phyloP scores from a whole-genome alignment of 495 filamentous ascomycete species.

The Aspergillus coremiiformis region DNA sequence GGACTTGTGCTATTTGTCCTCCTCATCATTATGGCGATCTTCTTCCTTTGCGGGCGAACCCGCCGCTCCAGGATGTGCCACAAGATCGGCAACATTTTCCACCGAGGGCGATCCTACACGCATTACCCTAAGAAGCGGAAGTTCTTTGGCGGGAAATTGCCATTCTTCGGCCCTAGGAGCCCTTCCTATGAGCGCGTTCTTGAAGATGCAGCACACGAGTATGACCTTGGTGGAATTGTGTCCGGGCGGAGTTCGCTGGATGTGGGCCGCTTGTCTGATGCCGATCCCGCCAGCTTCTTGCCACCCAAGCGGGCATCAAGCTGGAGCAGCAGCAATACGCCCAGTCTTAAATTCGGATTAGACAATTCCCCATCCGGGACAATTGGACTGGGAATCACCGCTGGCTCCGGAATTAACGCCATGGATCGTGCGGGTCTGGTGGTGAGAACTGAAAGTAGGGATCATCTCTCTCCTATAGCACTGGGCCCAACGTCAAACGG shows the following conservation, averaged over 20 bases:
- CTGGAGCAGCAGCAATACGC: constrained; percentile 33
- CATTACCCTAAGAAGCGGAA: constrained; percentile 46
- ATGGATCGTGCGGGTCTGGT: constrained; percentile 71
- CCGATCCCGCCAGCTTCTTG: constrained; percentile 21
- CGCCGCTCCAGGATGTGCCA: constrained; percentile 59
- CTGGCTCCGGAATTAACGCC: constrained; percentile 38
- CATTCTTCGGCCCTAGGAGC: constrained; percentile 46
- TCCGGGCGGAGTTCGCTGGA: constrained; percentile 50
- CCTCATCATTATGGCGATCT: constrained; percentile 57
- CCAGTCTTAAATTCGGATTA: constrained; percentile 48
- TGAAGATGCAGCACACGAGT: constrained; percentile 64
- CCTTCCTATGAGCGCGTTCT: constrained; percentile 80
- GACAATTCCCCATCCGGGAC: constrained; percentile 49
- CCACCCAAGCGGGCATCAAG: constrained; percentile 33
- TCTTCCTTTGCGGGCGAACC: constrained; percentile 64
- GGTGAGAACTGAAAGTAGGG: constrained; percentile 72
- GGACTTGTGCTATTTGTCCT: constrained; percentile 68
- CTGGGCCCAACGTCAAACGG: constrained; percentile 39
- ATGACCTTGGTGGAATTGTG: constrained; percentile 62
- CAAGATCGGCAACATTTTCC: constrained; percentile 44
- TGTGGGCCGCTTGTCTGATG: constrained; percentile 28
- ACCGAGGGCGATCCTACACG: constrained; percentile 45
- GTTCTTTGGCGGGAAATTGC: constrained; percentile 43
- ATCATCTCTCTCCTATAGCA: constrained; percentile 49
- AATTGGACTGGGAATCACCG: constrained; percentile 42